Evolutionary conservation across 129 eudicot species (phyloP), one percentile per base, ranked within the genome.

Genomic region (Flaveria trinervia): DNA sequence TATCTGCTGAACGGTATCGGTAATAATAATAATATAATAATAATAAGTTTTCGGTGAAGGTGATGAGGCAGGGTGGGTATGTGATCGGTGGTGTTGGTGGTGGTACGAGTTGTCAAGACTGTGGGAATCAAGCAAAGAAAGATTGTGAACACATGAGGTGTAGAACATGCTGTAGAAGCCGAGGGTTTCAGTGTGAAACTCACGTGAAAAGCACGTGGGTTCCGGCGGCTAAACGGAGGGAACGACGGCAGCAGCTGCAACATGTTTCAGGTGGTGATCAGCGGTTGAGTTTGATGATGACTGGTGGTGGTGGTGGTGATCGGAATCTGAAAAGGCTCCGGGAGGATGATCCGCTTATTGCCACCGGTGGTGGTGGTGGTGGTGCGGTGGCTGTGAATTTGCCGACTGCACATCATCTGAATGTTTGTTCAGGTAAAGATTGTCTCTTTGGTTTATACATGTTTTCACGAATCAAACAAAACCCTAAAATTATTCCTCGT

Each of bases 191-290:
- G 23, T 92, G 97, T 64, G 89, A 84, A 36, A 92, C 97, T 11
- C 97, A 91, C 65, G 85, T 91, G 62, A 91, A 88, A 76, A 88
- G 95, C 88, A 91, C 97, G 14, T 92, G 97, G 97, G 90, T 92
- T 60, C 96, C 97, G 7, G 97, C 97, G 4, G 90, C 96, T 59
- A 89, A 87, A 68, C 80, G 97, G 30, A 89, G 97, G 14, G 97
- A 92, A 73, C 77, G 95, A 9, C 90, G 81, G 26, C 91, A 88
- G 26, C 89, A 88, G 60, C 78, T 68, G 2, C 66, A 75, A 28
- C 36, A 9, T 57, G 20, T 7, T 57, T 72, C 79, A 12, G 86
- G 78, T 1, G 60, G 68, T 20, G 22, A 20, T 18, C 85, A 84
- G 20, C 83, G 69, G 50, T 51, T 73, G 57, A 79, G 77, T 20